Evolutionary conservation across 768 basidiomycete genomes (phyloP), one percentile per base, ranked within the genome.

Genomic region (Strobilomyces echinocephalus): DNA sequence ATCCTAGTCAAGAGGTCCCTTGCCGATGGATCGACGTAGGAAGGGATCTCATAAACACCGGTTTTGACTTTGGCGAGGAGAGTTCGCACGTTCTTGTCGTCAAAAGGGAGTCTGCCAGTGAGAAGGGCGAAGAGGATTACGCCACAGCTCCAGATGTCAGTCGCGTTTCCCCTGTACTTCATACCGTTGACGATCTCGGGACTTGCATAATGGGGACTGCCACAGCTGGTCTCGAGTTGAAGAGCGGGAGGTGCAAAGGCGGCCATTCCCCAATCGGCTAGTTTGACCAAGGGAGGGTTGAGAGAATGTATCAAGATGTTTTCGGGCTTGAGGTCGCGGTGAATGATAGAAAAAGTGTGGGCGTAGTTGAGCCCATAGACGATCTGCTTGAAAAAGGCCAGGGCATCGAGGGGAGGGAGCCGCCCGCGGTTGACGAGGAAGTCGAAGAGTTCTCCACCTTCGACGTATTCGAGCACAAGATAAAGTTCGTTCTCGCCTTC

Each of bases 251-350:
- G 87, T 54, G 93, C 91, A 64, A 97, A 91, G 10, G 95, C 91
- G 24, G 95, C 95, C 95, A 97, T 97, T 20, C 95, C 95, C 84
- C 95, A 97, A 72, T 97, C 95, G 21, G 93, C 95, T 40, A 98
- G 89, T 76, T 97, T 98, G 75, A 98, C 81, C 64, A 92, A 77
- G 35, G 87, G 87, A 30, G 87, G 87, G 35, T 80, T 77, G 51
- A 90, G 73, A 40, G 87, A 86, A 44, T 94, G 88, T 50, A 98
- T 88, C 36, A 99, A 77, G 48, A 98, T 88, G 65, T 97, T 97
- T 75, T 98, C 95, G 3, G 95, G 95, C 70, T 98, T 98, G 62
- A 99, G 83, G 71, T 99, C 95, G 24, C 95, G 90, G 72, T 97
- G 95, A 55, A 93, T 92, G 72, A 98, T 97, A 59, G 94, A 95